Evolutionary conservation across 2,329 filamentous ascomycete species (phyloP).

Genomic region (Sclerotinia borealis): DNA sequence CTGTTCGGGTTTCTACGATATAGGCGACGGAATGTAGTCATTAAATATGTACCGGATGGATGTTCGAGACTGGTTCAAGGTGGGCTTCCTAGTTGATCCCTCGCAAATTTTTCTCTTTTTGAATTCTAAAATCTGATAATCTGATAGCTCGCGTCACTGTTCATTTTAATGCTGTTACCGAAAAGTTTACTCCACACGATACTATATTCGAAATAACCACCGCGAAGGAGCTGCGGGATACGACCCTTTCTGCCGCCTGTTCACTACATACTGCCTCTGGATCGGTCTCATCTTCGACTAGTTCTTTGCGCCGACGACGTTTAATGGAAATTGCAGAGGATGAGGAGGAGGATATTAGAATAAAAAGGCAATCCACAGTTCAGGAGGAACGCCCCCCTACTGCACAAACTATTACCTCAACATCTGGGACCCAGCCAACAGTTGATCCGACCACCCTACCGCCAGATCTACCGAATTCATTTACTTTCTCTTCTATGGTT

Average conservation of each 20-base stretch:
- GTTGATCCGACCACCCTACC: conserved; percentile 13
- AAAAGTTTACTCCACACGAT: conserved; percentile 78
- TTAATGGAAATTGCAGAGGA: conserved; percentile 93
- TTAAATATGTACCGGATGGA: conserved; percentile 88
- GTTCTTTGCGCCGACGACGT: conserved; percentile 68
- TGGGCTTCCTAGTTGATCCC: conserved; percentile 39
- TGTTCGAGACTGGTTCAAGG: conserved; percentile 91
- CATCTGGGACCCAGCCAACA: conserved; percentile 13
- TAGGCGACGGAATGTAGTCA: conserved; percentile 78
- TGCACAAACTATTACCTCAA: conserved; percentile 23
- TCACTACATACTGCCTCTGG: conserved; percentile 82
- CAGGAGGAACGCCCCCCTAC: conserved; percentile 38
- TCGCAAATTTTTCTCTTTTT: conserved; percentile 16
- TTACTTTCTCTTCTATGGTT: conserved; percentile 15
- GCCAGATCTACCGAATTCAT: conserved; percentile 17
- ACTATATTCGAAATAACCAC: conserved; percentile 71
- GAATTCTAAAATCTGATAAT: conserved; percentile 21
- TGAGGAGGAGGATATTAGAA: conserved; percentile 56
- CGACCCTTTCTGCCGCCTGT: conserved; percentile 80
- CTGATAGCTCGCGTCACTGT: conserved; percentile 70
- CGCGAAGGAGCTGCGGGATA: conserved; percentile 77
- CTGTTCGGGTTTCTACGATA: conserved; percentile 91
- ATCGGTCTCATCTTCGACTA: conserved; percentile 78
- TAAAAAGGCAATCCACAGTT: conserved; percentile 53
- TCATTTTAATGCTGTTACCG: conserved; percentile 61